Evolutionary conservation across 352 stramenopile genomes (phyloP), one percentile per base, ranked within the genome.

Genomic region (Phytophthora litchii): DNA sequence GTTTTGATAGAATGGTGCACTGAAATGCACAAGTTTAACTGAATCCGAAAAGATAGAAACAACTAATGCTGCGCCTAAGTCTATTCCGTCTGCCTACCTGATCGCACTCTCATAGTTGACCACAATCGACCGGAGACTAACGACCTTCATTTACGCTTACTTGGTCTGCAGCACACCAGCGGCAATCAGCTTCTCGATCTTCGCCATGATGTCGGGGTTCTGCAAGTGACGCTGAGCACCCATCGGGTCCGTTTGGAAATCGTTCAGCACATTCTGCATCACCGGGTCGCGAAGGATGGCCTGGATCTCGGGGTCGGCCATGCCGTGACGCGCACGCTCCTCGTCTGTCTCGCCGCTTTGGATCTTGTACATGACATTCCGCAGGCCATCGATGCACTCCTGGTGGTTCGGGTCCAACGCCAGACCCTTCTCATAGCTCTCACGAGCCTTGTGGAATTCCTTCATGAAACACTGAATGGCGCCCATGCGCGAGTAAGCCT

Each of bases 381-480:
- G 83, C 48, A 99, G 74, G 46, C 97, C 98, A 43, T 99, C 89
- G 53, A 95, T 83, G 79, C 97, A 99, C 41, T 98, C 89, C 37
- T 89, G 70, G 86, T 99, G 99, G 47, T 86, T 84, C 27, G 93
- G 76, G 66, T 99, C 97, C 20, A 99, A 60, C 37, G 89, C 72
- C 38, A 99, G 73, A 8, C 98, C 98, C 59, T 97, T 95, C 62
- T 98, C 89, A 78, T 99, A 99, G 37, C 87, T 97, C 64, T 99
- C 93, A 43, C 98, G 87, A 13, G 97, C 96, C 79, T 99, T 99
- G 89, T 99, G 97, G 80, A 98, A 98, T 63, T 99, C 97, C 83
- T 99, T 99, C 87, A 99, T 98, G 60, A 99, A 97, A 60, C 99
- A 97, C 80, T 99, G 96, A 71, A 99, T 99, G 55, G 98, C 97